Base-by-base conservation (phyloP, 768 basidiomycete genomes). In the Tephrocybe sp. region DNA sequence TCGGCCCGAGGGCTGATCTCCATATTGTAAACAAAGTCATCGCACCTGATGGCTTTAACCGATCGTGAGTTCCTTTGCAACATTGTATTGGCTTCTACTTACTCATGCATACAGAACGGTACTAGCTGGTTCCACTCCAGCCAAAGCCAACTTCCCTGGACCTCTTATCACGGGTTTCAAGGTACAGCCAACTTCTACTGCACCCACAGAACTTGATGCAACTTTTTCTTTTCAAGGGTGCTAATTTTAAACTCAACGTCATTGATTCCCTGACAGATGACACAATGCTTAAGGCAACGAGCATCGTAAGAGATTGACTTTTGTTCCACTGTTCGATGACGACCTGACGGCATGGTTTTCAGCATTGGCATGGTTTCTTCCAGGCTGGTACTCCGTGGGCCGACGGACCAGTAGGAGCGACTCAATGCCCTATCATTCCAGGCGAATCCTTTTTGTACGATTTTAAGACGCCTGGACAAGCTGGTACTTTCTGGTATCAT, bases 41-140 rank as follows among this genome's bases (percentile, higher is more conserved):
- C 31, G 61, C 73, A 1, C 78, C 78, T 0, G 78, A 80, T 63
- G 78, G 78, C n/a, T 77, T 70, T 50, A 51, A 47, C 56, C 67
- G 76, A 50, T 64, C 69, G 72, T 74, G 31, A 33, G 74, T 64
- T n/a, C 31, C 41, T n/a, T 2, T 27, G 11, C 13, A 8, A 15
- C 21, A 30, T 37, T 19, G n/a, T 3, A 13, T 7, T 49, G 23
- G 2, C 22, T 13, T 22, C 23, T 9, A 24, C 27, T n/a, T 25
- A 15, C 2, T 42, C 15, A 13, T 18, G 19, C 36, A 18, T 24
- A 1, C 31, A 70, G 69, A 2, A 55, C 67, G 18, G 69, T 70
- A 18, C 49, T 70, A 6, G 69, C 68, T 16, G 67, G 68, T 16
- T 33, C 38, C 16, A 52, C 57, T 24, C 31, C 61, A 10, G 27